These are phyloP conservation scores for Lachnellula willkommii DNA, from an alignment of 2,329 filamentous ascomycete species.

Conservation along the genomic window DNA sequence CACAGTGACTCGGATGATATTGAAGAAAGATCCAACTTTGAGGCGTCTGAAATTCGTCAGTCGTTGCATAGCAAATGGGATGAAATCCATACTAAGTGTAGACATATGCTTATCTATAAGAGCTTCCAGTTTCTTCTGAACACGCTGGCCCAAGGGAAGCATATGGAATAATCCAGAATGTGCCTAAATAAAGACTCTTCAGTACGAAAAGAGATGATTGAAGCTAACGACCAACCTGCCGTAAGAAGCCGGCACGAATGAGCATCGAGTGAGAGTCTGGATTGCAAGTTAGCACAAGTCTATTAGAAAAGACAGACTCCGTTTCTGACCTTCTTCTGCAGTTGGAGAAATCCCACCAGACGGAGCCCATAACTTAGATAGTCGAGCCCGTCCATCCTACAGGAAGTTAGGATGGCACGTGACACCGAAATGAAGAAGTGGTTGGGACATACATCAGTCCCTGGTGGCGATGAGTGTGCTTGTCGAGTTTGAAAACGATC, in stretches of 20 bases:
- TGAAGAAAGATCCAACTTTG: constrained; percentile 75
- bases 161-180: constrained; percentile 91
- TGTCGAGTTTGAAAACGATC: background rate
- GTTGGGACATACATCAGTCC: background rate
- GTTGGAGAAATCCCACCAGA: constrained; percentile 61
- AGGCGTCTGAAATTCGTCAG: constrained; percentile 52
- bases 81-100: constrained; percentile 52
- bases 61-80: background rate
- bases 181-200: constrained; percentile 45
- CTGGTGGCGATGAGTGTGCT: background rate
- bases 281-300: background rate
- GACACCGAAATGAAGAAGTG: background rate
- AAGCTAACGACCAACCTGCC: constrained; percentile 49
- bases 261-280: constrained; percentile 62
- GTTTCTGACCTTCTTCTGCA: constrained; percentile 46
- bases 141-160: constrained; percentile 76
- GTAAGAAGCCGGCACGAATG: constrained; percentile 65
- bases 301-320: background rate
- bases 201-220: constrained; percentile 1
- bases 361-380: constrained; percentile 77
- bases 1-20: constrained; percentile 82
- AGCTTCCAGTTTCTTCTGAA: constrained; percentile 81
- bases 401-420: constrained; percentile 10
- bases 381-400: constrained; percentile 49
- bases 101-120: constrained; percentile 89